A percentile compares a stretch with the other conserved stretches of the same genome.
These are phyloP conservation scores for Pyracantha coccinea DNA, from an alignment of 331 rosid species.

Conservation along the genomic window DNA sequence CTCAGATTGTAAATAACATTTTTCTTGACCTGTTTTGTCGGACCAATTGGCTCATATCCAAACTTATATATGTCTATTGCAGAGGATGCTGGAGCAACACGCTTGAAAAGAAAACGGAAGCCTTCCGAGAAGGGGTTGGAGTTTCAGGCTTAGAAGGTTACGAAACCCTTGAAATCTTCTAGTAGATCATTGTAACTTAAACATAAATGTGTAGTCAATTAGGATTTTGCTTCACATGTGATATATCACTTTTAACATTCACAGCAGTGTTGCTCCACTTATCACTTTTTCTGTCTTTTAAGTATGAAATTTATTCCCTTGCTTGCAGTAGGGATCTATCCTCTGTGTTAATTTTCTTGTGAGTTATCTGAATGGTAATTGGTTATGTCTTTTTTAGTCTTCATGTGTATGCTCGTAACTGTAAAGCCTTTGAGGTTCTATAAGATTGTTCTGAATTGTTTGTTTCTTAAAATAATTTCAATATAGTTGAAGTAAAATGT, in stretches of 20 bases:
- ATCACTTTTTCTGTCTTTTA: too few relatives aligned
- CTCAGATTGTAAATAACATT: not conserved
- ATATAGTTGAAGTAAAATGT: too few relatives aligned
- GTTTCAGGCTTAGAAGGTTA: conserved; percentile 71
- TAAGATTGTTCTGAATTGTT: not conserved
- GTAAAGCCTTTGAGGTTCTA: not conserved
- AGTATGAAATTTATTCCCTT: too few relatives aligned
- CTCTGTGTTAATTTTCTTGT: not conserved
- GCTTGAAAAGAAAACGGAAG: conserved; percentile 60
- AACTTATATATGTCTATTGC: conserved; percentile 13
- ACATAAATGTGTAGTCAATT: conserved; percentile 35
- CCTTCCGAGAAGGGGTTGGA: conserved; percentile 83
- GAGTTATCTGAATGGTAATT: not conserved
- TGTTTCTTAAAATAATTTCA: not conserved
- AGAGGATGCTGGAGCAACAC: conserved; percentile 56
- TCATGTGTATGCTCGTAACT: not conserved
- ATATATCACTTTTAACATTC: too few relatives aligned
- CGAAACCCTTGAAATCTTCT: conserved; percentile 49
- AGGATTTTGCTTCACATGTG: conserved; percentile 21
- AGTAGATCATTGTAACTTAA: conserved; percentile 34
- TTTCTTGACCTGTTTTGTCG: not conserved
- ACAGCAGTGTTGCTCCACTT: too few relatives aligned
- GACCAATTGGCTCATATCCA: conserved; percentile 6
- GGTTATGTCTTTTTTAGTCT: not conserved
- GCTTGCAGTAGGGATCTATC: not conserved